Percentiles rank a stretch among this genome's conserved stretches.
Conservation (phyloP, 2,329 filamentous ascomycete species). For the Trichoderma asperellum region DNA sequence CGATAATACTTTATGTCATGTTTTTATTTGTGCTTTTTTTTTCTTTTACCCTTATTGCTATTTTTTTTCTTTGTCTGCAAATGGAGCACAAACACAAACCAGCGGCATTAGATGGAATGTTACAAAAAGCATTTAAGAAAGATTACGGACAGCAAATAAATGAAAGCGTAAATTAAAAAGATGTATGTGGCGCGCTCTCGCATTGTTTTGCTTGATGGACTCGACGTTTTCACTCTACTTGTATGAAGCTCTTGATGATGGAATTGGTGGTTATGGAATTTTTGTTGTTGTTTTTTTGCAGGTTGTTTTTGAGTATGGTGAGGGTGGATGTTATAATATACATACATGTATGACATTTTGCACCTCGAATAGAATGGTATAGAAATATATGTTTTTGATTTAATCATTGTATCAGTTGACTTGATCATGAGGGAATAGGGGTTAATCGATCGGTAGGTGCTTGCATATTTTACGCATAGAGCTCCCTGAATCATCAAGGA, state of each 20-base stretch:
- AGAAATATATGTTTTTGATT: background rate
- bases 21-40: constrained; percentile 21
- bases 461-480: background rate
- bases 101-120: constrained; percentile 34
- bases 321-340: background rate
- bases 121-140: constrained; percentile 35
- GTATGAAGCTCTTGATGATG: constrained; percentile 4
- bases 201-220: background rate
- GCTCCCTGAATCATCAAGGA: too few relatives aligned
- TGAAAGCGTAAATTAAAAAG: constrained; percentile 24
- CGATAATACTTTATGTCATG: background rate
- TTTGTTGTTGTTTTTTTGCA: background rate
- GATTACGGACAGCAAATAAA: constrained; percentile 30
- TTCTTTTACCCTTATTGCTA: constrained; percentile 12
- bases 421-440: background rate
- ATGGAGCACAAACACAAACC: constrained; percentile 14
- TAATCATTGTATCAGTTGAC: background rate
- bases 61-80: constrained; percentile 12
- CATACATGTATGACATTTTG: background rate
- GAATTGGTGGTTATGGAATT: background rate
- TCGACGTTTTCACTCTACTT: background rate
- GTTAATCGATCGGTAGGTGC: background rate
- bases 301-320: background rate
- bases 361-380: background rate
- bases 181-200: background rate